These are phyloP conservation scores for Dissophora ornata DNA, from an alignment of 192 early-diverging fungal species.

Conservation along the genomic window DNA sequence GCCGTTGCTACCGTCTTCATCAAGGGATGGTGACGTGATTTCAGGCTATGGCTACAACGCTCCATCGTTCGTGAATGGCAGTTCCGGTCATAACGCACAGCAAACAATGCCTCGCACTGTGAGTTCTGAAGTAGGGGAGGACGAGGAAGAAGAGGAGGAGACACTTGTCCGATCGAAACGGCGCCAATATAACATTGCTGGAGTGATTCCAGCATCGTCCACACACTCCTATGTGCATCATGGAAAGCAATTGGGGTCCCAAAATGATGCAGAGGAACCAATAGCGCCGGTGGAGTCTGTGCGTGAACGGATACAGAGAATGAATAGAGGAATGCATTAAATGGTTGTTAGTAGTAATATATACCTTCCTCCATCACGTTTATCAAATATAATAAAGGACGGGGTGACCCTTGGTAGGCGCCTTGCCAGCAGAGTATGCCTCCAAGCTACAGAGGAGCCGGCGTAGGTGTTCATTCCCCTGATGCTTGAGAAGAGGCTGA, in stretches of 20 bases:
- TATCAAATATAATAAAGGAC: too few species aligned
- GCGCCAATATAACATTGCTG: neutral
- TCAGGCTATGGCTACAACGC: neutral
- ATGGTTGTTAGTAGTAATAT: too few species aligned
- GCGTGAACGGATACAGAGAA: slow-evolving; percentile 36
- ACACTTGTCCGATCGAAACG: slow-evolving; percentile 30
- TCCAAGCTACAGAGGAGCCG: too few species aligned
- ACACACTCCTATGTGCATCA: too few species aligned
- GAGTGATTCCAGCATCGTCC: neutral
- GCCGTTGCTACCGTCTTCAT: slow-evolving; percentile 3
- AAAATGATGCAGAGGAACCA: slow-evolving; percentile 2
- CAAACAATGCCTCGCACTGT: too few species aligned
- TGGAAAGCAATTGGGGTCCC: neutral
- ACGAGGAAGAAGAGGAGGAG: slow-evolving; percentile 49
- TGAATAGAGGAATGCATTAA: slow-evolving; percentile 44
- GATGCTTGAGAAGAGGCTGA: too few species aligned
- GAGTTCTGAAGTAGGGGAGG: neutral
- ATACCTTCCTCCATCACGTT: too few species aligned
- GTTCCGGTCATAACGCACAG: neutral
- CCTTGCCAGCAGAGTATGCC: too few species aligned
- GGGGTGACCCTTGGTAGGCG: too few species aligned
- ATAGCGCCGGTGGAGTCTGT: slow-evolving; percentile 29
- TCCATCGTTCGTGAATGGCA: neutral
- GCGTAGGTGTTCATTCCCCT: too few species aligned
- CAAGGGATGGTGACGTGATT: neutral